Evolutionary conservation across 2,329 filamentous ascomycete genomes (phyloP).

Genomic region (Claviceps humidiphila): DNA sequence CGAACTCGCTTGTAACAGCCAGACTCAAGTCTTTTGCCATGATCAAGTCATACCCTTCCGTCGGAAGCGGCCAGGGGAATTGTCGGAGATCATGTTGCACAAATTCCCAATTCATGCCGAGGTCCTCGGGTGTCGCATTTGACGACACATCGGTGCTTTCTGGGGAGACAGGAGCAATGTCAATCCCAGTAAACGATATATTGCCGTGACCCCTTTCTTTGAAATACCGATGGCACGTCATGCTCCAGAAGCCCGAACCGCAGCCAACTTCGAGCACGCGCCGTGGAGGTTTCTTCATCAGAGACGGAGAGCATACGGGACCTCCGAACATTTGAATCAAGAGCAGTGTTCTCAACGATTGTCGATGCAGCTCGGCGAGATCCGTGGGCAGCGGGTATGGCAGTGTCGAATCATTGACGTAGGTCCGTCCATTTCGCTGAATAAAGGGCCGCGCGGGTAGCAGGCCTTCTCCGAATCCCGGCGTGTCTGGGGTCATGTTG

Average conservation of each 20-base stretch:
- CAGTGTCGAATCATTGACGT: slow-evolving; percentile 59
- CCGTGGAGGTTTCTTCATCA: slow-evolving; percentile 54
- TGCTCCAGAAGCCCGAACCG: slow-evolving; percentile 80
- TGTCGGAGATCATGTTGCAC: slow-evolving; percentile 75
- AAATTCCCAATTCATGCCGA: slow-evolving; percentile 78
- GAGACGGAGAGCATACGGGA: slow-evolving; percentile 59
- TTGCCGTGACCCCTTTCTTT: slow-evolving; percentile 51
- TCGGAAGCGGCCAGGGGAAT: slow-evolving; percentile 61
- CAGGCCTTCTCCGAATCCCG: slow-evolving; percentile 29
- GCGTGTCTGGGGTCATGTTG: slow-evolving; percentile 36
- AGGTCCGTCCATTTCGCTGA: slow-evolving; percentile 67
- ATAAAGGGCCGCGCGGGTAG: slow-evolving; percentile 42
- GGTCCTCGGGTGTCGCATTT: slow-evolving; percentile 38
- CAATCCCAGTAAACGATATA: slow-evolving; percentile 70
- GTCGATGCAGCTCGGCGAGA: slow-evolving; percentile 73
- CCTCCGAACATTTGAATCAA: slow-evolving; percentile 70
- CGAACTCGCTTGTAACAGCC: slow-evolving; percentile 44
- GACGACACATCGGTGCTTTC: slow-evolving; percentile 19
- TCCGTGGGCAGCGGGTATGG: slow-evolving; percentile 83
- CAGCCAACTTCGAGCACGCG: slow-evolving; percentile 79
- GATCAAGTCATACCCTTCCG: slow-evolving; percentile 74
- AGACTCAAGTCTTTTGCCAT: slow-evolving; percentile 77
- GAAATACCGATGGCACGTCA: slow-evolving; percentile 74
- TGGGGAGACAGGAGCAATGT: slow-evolving; percentile 59
- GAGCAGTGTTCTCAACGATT: slow-evolving; percentile 72